phyloP scores from a whole-genome alignment of 2,329 filamentous ascomycete genomes.

The Cercospora berteroae region DNA sequence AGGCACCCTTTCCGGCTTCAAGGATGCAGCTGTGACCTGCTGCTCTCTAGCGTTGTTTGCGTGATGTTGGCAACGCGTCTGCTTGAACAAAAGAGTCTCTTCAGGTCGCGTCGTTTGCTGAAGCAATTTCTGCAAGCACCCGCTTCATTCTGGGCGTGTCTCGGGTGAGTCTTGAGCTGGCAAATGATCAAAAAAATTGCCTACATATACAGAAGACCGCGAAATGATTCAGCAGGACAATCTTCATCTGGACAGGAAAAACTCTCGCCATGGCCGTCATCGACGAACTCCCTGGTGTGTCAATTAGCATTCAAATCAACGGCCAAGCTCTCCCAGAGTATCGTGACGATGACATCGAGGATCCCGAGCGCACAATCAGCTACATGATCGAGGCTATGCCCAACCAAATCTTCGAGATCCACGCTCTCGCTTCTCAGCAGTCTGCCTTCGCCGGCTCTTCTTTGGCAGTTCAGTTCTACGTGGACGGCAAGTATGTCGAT shows the following conservation, averaged over 20 bases:
- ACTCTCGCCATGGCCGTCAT: slow-evolving; percentile 9
- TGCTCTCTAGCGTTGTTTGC: neutral
- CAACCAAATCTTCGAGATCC: slow-evolving; percentile 17
- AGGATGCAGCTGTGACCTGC: neutral
- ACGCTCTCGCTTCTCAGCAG: neutral
- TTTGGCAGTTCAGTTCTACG: slow-evolving; percentile 14
- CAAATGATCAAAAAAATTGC: neutral
- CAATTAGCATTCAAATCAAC: slow-evolving; percentile 10
- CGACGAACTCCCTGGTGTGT: slow-evolving; percentile 6
- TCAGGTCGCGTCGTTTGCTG: neutral
- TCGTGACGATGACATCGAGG: slow-evolving; percentile 9
- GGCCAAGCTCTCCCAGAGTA: slow-evolving; percentile 14
- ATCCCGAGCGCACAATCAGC: slow-evolving; percentile 10
- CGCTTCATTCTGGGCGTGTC: neutral
- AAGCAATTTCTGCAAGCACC: neutral
- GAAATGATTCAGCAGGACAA: neutral
- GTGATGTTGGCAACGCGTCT: neutral
- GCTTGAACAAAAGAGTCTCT: neutral
- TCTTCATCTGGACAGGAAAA: neutral
- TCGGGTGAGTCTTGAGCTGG: neutral
- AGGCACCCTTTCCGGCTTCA: neutral
- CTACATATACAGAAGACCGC: neutral
- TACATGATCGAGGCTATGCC: slow-evolving; percentile 17
- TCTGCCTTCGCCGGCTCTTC: slow-evolving; percentile 3
- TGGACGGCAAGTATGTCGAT: slow-evolving; percentile 19